Conservation (phyloP, 83 land plant genomes). For the Diphasiastrum complanatum region DNA sequence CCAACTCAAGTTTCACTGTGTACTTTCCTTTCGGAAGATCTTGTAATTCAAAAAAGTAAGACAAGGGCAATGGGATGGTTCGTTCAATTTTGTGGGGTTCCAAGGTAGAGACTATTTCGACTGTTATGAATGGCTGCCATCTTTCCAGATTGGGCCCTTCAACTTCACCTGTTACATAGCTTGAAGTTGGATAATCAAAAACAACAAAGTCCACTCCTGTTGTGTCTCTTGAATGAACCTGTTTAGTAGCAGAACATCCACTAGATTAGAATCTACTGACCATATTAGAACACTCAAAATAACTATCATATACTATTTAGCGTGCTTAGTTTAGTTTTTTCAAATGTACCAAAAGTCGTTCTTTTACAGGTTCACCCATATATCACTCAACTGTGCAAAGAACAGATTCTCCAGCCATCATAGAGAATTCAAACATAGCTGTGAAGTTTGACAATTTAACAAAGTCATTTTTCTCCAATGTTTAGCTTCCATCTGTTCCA, state of each 20-base stretch:
- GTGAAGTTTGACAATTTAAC: too few relatives aligned
- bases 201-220: conserved; percentile 67
- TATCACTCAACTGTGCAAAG: too few relatives aligned
- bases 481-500: too few relatives aligned
- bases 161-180: conserved; percentile 67
- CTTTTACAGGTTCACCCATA: too few relatives aligned
- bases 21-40: conserved; percentile 68
- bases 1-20: conserved; percentile 45
- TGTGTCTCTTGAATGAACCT: conserved; percentile 71
- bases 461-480: too few relatives aligned
- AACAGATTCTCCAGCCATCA: too few relatives aligned
- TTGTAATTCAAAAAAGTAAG: conserved; percentile 71
- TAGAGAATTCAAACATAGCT: too few relatives aligned
- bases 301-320: background rate
- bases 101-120: conserved; percentile 50
- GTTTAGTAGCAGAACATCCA: background rate
- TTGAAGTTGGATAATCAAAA: conserved; percentile 66
- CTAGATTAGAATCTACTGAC: background rate
- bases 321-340: background rate
- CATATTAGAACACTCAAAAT: background rate
- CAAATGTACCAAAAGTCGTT: too few relatives aligned
- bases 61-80: conserved; percentile 61
- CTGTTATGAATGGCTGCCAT: conserved; percentile 55
- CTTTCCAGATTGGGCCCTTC: conserved; percentile 55
- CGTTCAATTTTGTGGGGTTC: conserved; percentile 57